A percentile compares a stretch with the other conserved stretches of the same genome.
Conservation (phyloP, 2,329 filamentous ascomycete genomes). For the Trichoderma sp. region DNA sequence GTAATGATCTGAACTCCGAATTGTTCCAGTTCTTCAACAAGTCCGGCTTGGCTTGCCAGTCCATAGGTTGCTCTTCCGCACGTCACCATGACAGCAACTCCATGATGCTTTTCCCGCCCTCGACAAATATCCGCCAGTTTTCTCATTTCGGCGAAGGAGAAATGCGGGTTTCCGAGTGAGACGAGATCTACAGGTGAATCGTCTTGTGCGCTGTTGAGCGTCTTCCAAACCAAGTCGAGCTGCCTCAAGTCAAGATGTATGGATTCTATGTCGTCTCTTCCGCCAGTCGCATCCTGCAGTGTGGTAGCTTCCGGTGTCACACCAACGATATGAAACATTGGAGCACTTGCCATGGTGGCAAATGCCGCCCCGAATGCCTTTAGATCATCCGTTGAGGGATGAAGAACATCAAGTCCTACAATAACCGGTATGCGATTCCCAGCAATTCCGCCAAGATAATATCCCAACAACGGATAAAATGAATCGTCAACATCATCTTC, state of each 20-base stretch:
- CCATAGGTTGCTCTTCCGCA: slow-evolving; percentile 15
- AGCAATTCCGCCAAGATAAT: slow-evolving; percentile 36
- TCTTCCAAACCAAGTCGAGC: slow-evolving; percentile 6
- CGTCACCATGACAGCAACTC: slow-evolving; percentile 26
- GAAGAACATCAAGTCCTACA: slow-evolving; percentile 33
- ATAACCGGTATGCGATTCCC: slow-evolving; percentile 39
- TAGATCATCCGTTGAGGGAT: slow-evolving; percentile 34
- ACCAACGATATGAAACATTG: slow-evolving; percentile 47
- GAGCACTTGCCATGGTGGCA: slow-evolving; percentile 42
- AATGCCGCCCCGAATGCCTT: slow-evolving; percentile 49
- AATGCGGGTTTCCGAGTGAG: slow-evolving; percentile 49
- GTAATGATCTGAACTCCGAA: slow-evolving; percentile 45
- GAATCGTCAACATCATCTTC: slow-evolving; percentile 38
- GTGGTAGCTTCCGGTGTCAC: slow-evolving; percentile 41
- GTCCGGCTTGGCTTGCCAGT: slow-evolving; percentile 30
- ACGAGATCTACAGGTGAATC: slow-evolving; percentile 36
- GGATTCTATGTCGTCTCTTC: neutral
- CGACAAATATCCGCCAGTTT: slow-evolving; percentile 35
- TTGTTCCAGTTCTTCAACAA: slow-evolving; percentile 32
- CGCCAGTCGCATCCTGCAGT: slow-evolving; percentile 11
- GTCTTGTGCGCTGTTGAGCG: slow-evolving; percentile 24
- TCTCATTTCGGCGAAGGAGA: slow-evolving; percentile 41
- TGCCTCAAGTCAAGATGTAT: neutral
- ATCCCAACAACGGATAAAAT: slow-evolving; percentile 43
- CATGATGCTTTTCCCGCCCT: slow-evolving; percentile 28